Conservation (phyloP, 2,329 filamentous ascomycete species). For the Fusarium pininemorale region DNA sequence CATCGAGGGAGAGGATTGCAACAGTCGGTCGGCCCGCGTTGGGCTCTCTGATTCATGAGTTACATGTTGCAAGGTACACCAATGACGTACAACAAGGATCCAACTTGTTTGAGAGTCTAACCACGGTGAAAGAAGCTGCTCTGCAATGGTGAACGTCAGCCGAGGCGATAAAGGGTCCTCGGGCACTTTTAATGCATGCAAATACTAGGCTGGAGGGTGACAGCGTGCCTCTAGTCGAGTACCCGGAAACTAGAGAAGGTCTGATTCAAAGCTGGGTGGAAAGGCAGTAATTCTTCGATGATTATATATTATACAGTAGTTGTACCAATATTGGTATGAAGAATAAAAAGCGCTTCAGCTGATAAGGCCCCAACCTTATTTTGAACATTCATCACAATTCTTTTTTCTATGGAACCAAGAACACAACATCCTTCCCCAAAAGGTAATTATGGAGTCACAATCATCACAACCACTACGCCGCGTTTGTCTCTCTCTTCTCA, state of each 20-base stretch:
- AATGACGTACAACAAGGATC: background rate
- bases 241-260: background rate
- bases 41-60: no score
- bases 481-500: constrained; percentile 13
- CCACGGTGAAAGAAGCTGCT: background rate
- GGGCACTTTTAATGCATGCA: background rate
- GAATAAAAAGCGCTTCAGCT: background rate
- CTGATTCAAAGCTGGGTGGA: background rate
- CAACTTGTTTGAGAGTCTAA: background rate
- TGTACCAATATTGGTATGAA: background rate
- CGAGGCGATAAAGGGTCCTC: background rate
- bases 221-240: background rate
- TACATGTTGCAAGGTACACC: background rate
- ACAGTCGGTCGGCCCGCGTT: no score
- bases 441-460: background rate
- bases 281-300: background rate
- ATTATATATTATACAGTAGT: background rate
- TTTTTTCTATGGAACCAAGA: background rate
- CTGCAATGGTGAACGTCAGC: background rate
- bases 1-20: no score
- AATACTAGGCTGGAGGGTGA: background rate
- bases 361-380: no score
- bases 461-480: background rate
- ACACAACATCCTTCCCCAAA: background rate
- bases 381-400: no score